Evolutionary conservation across 805 yeast genomes (phyloP).

Genomic region (Millerozyma acaciae): DNA sequence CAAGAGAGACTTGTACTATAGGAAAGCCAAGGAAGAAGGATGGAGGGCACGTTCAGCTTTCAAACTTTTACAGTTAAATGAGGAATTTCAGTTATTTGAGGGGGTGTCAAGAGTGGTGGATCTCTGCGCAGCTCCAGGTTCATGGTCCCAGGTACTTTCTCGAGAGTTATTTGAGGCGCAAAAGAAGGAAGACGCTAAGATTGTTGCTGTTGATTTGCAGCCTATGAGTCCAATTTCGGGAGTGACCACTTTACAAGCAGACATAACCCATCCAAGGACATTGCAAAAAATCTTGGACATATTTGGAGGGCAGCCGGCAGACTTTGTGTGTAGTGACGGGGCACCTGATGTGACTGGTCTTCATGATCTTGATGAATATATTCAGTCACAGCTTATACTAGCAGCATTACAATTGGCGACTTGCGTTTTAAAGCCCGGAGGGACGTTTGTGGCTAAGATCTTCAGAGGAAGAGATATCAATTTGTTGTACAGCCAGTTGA

Average conservation of each 20-base stretch:
- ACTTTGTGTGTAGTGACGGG: conserved; percentile 94
- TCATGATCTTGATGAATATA: conserved; percentile 94
- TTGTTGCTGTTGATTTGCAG: conserved; percentile 93
- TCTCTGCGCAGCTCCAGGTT: conserved; percentile 97
- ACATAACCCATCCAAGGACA: conserved; percentile 94
- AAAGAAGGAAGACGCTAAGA: conserved; percentile 50
- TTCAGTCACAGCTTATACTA: conserved; percentile 89
- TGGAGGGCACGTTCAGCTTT: conserved; percentile 97
- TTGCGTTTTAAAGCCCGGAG: conserved; percentile 83
- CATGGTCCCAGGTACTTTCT: conserved; percentile 95
- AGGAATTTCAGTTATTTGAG: conserved; percentile 77
- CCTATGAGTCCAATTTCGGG: conserved; percentile 97
- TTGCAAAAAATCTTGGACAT: conserved; percentile 67
- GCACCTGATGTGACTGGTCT: conserved; percentile 98
- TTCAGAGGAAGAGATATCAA: conserved; percentile 96
- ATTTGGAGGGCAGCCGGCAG: conserved; percentile 91
- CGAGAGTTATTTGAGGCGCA: conserved; percentile 53
- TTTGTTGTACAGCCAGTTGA: conserved; percentile 85
- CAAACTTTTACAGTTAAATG: conserved; percentile 85
- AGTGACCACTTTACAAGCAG: conserved; percentile 90
- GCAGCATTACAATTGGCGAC: conserved; percentile 92
- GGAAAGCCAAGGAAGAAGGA: conserved; percentile 97
- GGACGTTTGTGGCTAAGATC: conserved; percentile 92
- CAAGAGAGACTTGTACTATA: conserved; percentile 83
- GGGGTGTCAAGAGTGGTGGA: conserved; percentile 85